These are phyloP conservation scores for Eucalyptus paniculata DNA, from an alignment of 345 rosid genomes.

Conservation along the genomic window DNA sequence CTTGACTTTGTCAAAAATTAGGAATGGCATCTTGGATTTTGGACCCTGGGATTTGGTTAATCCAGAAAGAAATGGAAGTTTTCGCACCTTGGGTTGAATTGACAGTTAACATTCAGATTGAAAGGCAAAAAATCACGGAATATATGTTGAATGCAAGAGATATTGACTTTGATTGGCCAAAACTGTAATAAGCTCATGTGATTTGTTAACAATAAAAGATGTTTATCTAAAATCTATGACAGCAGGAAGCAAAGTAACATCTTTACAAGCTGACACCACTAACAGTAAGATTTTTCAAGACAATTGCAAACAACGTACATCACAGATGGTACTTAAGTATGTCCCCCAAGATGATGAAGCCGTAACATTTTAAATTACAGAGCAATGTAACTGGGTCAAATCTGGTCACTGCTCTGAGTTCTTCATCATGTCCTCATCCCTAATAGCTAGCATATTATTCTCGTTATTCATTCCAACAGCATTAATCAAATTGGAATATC, in stretches of 20 bases:
- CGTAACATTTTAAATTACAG: neutral
- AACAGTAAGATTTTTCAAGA: neutral
- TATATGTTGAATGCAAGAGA: neutral
- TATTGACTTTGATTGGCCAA: neutral
- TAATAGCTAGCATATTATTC: neutral
- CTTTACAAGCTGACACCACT: neutral
- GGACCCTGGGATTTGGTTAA: neutral
- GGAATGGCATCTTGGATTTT: neutral
- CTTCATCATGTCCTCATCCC: neutral
- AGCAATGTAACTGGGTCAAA: neutral
- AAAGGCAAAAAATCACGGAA: neutral
- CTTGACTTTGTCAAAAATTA: neutral
- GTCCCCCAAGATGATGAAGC: neutral
- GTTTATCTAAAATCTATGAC: neutral
- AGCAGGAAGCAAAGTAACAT: neutral
- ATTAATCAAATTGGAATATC: neutral
- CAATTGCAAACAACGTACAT: neutral
- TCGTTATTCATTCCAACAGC: neutral
- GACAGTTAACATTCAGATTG: neutral
- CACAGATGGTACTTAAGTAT: neutral
- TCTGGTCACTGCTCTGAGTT: neutral
- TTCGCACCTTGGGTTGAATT: neutral
- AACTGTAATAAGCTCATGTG: neutral
- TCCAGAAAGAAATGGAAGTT: neutral
- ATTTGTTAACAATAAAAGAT: neutral